These are phyloP conservation scores for Gigaspora rosea DNA, from an alignment of 192 early-diverging fungal genomes.

Conservation along the genomic window DNA sequence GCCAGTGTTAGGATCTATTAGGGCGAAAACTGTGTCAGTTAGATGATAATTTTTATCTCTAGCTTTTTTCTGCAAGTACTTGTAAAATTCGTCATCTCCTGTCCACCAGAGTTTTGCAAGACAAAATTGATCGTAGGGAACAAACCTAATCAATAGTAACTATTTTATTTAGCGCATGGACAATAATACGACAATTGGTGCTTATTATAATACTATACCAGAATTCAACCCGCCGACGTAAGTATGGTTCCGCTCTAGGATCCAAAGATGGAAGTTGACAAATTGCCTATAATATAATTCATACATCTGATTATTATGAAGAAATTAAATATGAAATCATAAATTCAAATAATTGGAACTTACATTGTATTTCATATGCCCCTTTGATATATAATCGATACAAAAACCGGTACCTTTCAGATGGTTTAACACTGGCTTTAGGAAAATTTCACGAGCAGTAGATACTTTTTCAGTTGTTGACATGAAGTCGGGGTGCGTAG, in stretches of 20 bases:
- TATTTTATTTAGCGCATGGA: background rate
- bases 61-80: background rate
- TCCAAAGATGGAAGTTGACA: background rate
- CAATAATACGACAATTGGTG: too few relatives aligned
- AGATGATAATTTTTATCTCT: background rate
- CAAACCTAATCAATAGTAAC: conserved; percentile 17
- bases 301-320: too few relatives aligned
- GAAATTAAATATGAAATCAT: background rate
- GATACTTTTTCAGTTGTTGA: background rate
- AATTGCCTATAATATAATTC: background rate
- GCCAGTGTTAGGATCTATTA: conserved; percentile 10
- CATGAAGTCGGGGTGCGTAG: conserved; percentile 26
- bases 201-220: conserved; percentile 10
- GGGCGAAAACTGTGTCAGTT: conserved; percentile 10
- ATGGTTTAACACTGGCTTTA: background rate
- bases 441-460: background rate
- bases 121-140: conserved; percentile 27
- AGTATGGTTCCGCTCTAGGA: background rate
- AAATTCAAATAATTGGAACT: background rate
- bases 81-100: conserved; percentile 24
- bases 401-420: conserved; percentile 17
- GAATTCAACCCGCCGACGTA: conserved; percentile 1
- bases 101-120: conserved; percentile 18
- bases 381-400: conserved; percentile 26
- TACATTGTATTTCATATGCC: conserved; percentile 20